These are phyloP conservation scores for Thielaviopsis populi DNA, from an alignment of 2,329 filamentous ascomycete genomes.

Conservation along the genomic window DNA sequence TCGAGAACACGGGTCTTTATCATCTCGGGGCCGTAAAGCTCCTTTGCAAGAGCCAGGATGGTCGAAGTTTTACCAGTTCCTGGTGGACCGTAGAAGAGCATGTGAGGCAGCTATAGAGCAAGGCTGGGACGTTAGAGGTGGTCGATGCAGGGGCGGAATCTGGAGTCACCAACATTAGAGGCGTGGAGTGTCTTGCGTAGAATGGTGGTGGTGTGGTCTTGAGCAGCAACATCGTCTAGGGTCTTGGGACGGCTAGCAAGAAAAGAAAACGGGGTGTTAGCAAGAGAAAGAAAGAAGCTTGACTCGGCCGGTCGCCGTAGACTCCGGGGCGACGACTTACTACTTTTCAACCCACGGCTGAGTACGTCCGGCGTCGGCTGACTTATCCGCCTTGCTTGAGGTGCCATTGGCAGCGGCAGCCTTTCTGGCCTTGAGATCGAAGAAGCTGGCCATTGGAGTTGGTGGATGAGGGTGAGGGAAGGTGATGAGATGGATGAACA, in stretches of 20 bases:
- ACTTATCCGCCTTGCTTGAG: slow-evolving; percentile 49
- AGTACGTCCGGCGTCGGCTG: slow-evolving; percentile 45
- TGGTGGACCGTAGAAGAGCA: slow-evolving; percentile 97
- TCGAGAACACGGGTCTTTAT: slow-evolving; percentile 92
- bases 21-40: slow-evolving; percentile 90
- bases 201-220: slow-evolving; percentile 92
- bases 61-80: slow-evolving; percentile 97
- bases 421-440: slow-evolving; percentile 85
- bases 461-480: neutral
- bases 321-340: slow-evolving; percentile 39
- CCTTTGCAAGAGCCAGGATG: slow-evolving; percentile 89
- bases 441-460: slow-evolving; percentile 67
- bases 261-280: slow-evolving; percentile 2
- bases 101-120: slow-evolving; percentile 65
- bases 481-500: no score
- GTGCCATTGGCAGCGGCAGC: slow-evolving; percentile 50
- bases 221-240: slow-evolving; percentile 85
- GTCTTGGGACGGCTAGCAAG: slow-evolving; percentile 68
- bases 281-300: slow-evolving; percentile 9
- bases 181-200: slow-evolving; percentile 87
- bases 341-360: slow-evolving; percentile 99
- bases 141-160: neutral
- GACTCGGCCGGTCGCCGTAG: neutral
- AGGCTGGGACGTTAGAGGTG: slow-evolving; percentile 14
- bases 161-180: slow-evolving; percentile 50